Base-by-base conservation (phyloP, 2,329 filamentous ascomycete genomes). In the Exophiala xenobiotica region DNA sequence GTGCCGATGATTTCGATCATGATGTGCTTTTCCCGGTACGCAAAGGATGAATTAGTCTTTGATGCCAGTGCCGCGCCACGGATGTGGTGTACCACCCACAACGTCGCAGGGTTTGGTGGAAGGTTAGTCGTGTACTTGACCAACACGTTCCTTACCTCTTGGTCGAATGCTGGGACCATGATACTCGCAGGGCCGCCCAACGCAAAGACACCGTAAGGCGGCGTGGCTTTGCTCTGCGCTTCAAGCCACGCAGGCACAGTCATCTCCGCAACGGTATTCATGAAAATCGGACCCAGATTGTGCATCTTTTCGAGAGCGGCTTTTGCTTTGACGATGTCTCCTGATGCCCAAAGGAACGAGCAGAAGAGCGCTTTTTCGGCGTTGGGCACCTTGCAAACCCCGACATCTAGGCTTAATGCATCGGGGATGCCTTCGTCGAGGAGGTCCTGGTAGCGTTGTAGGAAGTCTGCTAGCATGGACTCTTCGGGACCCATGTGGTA, bases 261-360 rank as follows among this genome's bases (percentile, higher is more conserved):
- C 26, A 27, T 6, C 26, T 27, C 26, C 6, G 26, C 6, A 12
- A 27, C 26, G 6, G 26, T 27, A 12, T 27, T 12, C 26, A 27
- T 27, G 26, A 12, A 6, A 12, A 27, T 27, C 12, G 26, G 26
- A 27, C 26, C 26, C 12, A 27, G 6, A 6, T 27, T 27, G 26
- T 12, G 6, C 26, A 27, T 12, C 12, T 12, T 27, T 6, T 6
- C 26, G 6, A 27, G 12, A 12, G 26, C 26, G 12, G 26, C 26
- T 27, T 27, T 27, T 27, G 6, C 26, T 12, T 6, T 27, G 12
- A 12, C 6, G 6, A 27, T 12, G 26, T 27, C 26, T 27, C 12
- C 26, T 27, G 14, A 4, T 29, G 14, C 22, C n/a, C 31, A 29
- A 12, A 38, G 6, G 46, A 6, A 31, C 53, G 56, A 45, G 26